Conservation (phyloP, 768 basidiomycete genomes). For the Lactarius evosmus region DNA sequence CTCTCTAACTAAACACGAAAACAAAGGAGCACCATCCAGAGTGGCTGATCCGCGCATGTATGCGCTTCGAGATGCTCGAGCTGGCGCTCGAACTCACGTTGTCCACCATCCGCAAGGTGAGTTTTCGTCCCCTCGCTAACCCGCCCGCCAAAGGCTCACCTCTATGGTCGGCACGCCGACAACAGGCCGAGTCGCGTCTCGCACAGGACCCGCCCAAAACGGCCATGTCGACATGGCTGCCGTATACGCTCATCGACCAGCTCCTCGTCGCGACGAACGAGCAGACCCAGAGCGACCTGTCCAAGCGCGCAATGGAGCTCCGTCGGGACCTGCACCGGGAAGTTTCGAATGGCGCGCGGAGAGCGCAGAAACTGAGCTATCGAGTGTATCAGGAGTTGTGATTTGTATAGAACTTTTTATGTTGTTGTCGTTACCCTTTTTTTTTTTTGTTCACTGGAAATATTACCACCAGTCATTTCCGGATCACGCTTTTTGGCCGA, state of each 20-base stretch:
- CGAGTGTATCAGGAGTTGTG: slow-evolving; percentile 22
- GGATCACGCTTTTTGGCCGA: too few species aligned
- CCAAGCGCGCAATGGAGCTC: slow-evolving; percentile 40
- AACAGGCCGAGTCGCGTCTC: slow-evolving; percentile 52
- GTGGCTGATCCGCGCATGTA: slow-evolving; percentile 72
- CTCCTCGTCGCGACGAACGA: slow-evolving; percentile 63
- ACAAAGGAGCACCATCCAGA: slow-evolving; percentile 71
- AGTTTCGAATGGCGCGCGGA: slow-evolving; percentile 60
- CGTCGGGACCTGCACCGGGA: slow-evolving; percentile 55
- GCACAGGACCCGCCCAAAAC: slow-evolving; percentile 51
- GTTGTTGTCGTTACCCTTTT: not conserved
- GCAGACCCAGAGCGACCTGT: slow-evolving; percentile 43
- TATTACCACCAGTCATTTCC: not conserved
- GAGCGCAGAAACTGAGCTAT: slow-evolving; percentile 59
- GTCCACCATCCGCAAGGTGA: slow-evolving; percentile 69
- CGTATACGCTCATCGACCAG: slow-evolving; percentile 81
- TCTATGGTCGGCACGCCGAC: not conserved
- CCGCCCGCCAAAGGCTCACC: too few species aligned
- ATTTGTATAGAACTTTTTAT: not conserved
- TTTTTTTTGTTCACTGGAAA: not conserved
- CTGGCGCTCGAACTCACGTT: slow-evolving; percentile 73
- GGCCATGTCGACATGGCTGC: slow-evolving; percentile 70
- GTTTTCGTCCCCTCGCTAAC: slow-evolving; percentile 30
- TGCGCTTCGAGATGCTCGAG: slow-evolving; percentile 77
- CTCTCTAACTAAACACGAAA: not conserved